Evolutionary conservation across 768 basidiomycete species (phyloP), one percentile per base, ranked within the genome.

Genomic region (Roridomyces roridus): DNA sequence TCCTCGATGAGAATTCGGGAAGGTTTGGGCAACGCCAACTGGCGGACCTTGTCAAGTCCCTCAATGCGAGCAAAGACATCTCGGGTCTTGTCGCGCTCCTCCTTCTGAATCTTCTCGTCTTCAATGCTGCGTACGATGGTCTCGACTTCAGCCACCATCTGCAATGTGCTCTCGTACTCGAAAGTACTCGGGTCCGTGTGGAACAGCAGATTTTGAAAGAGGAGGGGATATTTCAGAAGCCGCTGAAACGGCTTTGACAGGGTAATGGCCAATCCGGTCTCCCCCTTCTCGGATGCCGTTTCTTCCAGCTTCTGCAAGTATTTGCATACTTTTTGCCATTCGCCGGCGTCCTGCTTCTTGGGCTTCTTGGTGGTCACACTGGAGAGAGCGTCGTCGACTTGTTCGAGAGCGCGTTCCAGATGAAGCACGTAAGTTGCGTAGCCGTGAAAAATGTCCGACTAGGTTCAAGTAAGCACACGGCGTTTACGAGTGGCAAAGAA

Each of bases 91-190:
- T 97, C 94, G 28, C 96, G 86, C 70, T 96, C 94, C 69, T 98
- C 96, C 72, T 94, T 93, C 70, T 92, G 90, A 51, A 94, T 91
- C 79, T 98, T 98, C 78, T 99, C 95, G 66, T 98, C 96, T 72
- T 99, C 96, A 52, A 99, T 98, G 59, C 91, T 92, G 41, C 96
- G 84, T 44, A 99, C 96, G 65, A 98, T 96, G 18, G 83, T 87
- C 75, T 99, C 97, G 7, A 99, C 92, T 72, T 98, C 95, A 18
- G 94, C 93, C 1, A 98, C 95, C 92, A 98, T 96, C 69, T 90
- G 89, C 37, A 96, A 77, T 12, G 96, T 97, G 68, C 89, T 91
- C 72, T 99, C 97, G 68, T 97, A 99, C 74, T 99, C 97, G 66
- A 90, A 95, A 4, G 96, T 94, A 60, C 93, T 95, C 2, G 97